These are phyloP conservation scores for Ustilago lituana DNA, from an alignment of 1,284 basidiomycete species.

Conservation along the genomic window DNA sequence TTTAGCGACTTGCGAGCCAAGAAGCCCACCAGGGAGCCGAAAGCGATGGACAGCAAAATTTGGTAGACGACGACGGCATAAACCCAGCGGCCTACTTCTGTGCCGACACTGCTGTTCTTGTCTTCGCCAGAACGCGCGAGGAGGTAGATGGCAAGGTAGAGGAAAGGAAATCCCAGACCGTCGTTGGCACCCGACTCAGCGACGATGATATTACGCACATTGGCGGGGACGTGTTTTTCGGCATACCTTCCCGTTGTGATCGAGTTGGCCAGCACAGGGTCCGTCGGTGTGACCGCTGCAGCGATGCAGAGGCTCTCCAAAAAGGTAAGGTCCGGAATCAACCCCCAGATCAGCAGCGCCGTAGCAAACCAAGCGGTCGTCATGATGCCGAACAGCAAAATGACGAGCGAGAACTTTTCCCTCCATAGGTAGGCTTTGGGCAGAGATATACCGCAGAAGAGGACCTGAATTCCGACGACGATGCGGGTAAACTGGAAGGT, in stretches of 20 bases:
- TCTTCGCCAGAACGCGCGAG: constrained; percentile 55
- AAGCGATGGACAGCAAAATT: constrained; percentile 65
- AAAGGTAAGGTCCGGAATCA: constrained; percentile 67
- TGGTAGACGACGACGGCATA: constrained; percentile 68
- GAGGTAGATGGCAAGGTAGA: constrained; percentile 67
- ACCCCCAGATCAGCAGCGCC: constrained; percentile 65
- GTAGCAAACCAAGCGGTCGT: constrained; percentile 68
- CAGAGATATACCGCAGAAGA: constrained; percentile 68
- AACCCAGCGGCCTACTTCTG: constrained; percentile 67
- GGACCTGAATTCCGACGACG: constrained; percentile 65
- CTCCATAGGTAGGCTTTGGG: constrained; percentile 66
- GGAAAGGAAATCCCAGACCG: constrained; percentile 64
- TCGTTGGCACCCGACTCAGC: constrained; percentile 69
- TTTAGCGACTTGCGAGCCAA: constrained; percentile 68
- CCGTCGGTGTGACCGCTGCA: constrained; percentile 69
- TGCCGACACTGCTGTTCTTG: constrained; percentile 52
- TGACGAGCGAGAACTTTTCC: constrained; percentile 61
- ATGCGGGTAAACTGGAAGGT: constrained; percentile 68
- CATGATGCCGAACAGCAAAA: constrained; percentile 68
- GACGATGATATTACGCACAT: constrained; percentile 67
- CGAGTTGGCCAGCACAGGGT: constrained; percentile 67
- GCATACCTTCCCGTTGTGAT: constrained; percentile 68
- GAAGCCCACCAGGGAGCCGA: constrained; percentile 68
- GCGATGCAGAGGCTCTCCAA: constrained; percentile 68
- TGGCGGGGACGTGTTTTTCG: constrained; percentile 68